Conservation (phyloP, 2,329 filamentous ascomycete species). For the Penicillium glabrum region DNA sequence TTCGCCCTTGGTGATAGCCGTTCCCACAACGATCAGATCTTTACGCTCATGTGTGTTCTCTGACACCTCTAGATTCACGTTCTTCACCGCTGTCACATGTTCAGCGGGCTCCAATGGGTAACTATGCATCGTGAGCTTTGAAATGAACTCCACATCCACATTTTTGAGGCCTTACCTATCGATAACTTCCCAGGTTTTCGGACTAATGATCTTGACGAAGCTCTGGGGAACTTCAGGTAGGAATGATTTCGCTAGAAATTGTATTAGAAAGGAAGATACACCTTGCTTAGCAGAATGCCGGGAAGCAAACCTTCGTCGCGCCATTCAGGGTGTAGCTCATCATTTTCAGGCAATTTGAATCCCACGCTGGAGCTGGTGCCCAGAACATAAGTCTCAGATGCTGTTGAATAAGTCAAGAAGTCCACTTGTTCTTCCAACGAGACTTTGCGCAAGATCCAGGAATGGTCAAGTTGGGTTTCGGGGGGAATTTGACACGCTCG, state of each 20-base stretch:
- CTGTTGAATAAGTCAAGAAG: constrained; percentile 72
- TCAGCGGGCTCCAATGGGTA: constrained; percentile 73
- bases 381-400: constrained; percentile 72
- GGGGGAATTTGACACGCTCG: constrained; percentile 71
- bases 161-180: constrained; percentile 54
- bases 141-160: neutral
- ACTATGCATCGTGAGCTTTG: constrained; percentile 24
- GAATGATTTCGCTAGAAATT: constrained; percentile 50
- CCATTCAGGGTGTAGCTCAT: constrained; percentile 80
- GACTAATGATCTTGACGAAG: constrained; percentile 74
- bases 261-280: constrained; percentile 4
- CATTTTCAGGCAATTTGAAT: constrained; percentile 84
- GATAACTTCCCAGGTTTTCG: constrained; percentile 74
- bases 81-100: constrained; percentile 76
- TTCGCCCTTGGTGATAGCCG: constrained; percentile 82
- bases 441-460: constrained; percentile 73
- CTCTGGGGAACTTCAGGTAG: constrained; percentile 70
- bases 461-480: constrained; percentile 70
- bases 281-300: neutral
- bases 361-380: constrained; percentile 67
- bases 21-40: constrained; percentile 80
- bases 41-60: constrained; percentile 86
- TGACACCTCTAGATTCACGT: constrained; percentile 82
- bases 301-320: constrained; percentile 61
- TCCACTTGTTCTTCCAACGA: constrained; percentile 69